phyloP scores from a whole-genome alignment of 1,284 basidiomycete species.

The Takashimella koratensis region DNA sequence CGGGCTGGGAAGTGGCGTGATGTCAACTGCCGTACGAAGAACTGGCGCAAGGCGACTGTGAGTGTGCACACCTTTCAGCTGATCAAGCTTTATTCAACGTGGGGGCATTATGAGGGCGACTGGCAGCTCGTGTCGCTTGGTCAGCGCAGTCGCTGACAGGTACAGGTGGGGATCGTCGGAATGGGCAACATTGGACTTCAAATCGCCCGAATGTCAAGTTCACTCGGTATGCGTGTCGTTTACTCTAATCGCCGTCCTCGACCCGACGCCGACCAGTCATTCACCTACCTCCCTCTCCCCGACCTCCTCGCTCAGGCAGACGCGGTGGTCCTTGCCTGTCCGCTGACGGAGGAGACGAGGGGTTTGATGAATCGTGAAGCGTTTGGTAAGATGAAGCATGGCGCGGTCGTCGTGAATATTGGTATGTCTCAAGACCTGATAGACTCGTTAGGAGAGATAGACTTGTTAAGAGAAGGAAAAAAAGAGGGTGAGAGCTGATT shows the following conservation, averaged over 20 bases:
- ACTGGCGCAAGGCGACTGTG: neutral
- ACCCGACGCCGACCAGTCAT: neutral
- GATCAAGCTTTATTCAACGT: neutral
- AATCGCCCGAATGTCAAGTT: neutral
- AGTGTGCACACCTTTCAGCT: neutral
- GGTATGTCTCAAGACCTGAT: too few relatives aligned
- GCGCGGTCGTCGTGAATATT: constrained; percentile 4
- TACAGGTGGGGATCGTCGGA: neutral
- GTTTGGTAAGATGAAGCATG: constrained; percentile 7
- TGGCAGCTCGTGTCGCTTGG: too few relatives aligned
- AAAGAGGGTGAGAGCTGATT: constrained; percentile 5
- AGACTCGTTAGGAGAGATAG: neutral
- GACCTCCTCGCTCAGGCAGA: constrained; percentile 11
- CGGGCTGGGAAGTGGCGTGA: constrained; percentile 21
- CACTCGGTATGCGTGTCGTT: neutral
- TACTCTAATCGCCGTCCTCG: neutral
- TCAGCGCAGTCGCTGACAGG: too few relatives aligned
- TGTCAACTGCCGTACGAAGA: neutral
- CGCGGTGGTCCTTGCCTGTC: constrained; percentile 11
- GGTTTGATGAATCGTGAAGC: constrained; percentile 4
- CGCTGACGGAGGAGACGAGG: constrained; percentile 12
- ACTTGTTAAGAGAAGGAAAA: neutral
- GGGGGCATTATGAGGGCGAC: too few relatives aligned
- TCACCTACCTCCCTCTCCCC: neutral
- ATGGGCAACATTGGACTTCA: neutral